A percentile compares a stretch with the other conserved stretches of the same genome.
These are phyloP conservation scores for Triglochin maritima DNA, from an alignment of 106 monocot genomes.

Conservation along the genomic window DNA sequence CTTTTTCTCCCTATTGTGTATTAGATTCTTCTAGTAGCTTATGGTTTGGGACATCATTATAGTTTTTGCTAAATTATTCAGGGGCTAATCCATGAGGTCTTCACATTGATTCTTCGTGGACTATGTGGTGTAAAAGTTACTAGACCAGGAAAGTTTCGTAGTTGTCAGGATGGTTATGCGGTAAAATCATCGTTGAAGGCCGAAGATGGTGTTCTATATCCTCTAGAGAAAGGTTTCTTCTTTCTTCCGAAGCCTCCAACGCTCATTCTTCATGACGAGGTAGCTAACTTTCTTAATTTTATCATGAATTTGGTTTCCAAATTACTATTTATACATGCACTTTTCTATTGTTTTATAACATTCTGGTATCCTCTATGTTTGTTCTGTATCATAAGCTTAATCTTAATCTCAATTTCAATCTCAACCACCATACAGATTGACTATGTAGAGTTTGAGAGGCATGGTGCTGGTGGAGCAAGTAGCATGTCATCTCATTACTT, in stretches of 20 bases:
- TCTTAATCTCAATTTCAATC: not conserved
- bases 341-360: too few relatives aligned
- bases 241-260: conserved; percentile 97
- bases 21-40: not conserved
- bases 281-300: conserved; percentile 7
- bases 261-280: conserved; percentile 98
- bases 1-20: not conserved
- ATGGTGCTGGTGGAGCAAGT: conserved; percentile 97
- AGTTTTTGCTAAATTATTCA: conserved; percentile 2
- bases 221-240: conserved; percentile 98
- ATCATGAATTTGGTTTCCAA: too few relatives aligned
- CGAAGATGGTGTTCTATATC: conserved; percentile 96
- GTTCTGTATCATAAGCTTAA: too few relatives aligned
- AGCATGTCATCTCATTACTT: conserved; percentile 98
- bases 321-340: too few relatives aligned
- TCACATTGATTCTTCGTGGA: conserved; percentile 73
- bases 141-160: conserved; percentile 80
- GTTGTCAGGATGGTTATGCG: conserved; percentile 96
- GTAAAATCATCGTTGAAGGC: conserved; percentile 99
- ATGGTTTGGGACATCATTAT: too few relatives aligned
- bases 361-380: too few relatives aligned
- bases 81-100: conserved; percentile 92
- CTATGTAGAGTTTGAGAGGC: conserved; percentile 93
- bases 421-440: conserved; percentile 42
- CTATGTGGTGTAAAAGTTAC: conserved; percentile 95